Conservation (phyloP, 2,329 filamentous ascomycete species). For the Fusarium pseudoanthophilum region DNA sequence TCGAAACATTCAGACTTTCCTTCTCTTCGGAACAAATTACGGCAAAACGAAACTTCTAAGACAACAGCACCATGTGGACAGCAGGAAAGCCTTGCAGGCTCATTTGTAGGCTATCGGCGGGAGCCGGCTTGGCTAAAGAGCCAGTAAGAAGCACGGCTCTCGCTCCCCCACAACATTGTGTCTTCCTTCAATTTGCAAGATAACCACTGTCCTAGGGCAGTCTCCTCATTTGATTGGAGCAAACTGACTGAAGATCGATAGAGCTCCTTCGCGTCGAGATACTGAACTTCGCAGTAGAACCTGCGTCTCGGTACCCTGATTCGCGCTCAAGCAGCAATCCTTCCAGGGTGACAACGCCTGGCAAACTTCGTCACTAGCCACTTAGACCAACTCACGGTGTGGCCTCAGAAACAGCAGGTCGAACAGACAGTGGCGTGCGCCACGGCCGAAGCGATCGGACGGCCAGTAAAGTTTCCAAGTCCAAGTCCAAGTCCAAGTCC, state of each 20-base stretch:
- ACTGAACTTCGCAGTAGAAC: background rate
- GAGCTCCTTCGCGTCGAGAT: background rate
- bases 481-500: background rate
- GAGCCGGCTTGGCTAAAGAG: constrained; percentile 28
- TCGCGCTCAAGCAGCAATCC: constrained; percentile 3
- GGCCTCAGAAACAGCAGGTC: constrained; percentile 36
- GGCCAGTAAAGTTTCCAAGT: constrained; percentile 34
- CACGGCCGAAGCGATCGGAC: constrained; percentile 40
- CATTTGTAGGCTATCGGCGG: constrained; percentile 32
- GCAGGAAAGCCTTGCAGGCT: background rate
- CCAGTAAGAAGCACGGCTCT: constrained; percentile 17
- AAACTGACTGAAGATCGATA: constrained; percentile 4
- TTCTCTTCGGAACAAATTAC: background rate
- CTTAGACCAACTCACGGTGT: constrained; percentile 25
- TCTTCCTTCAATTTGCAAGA: background rate
- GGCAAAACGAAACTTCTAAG: background rate
- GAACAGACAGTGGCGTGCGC: constrained; percentile 40
- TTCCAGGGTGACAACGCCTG: constrained; percentile 4
- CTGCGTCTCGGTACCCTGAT: background rate
- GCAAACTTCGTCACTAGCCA: constrained; percentile 3
- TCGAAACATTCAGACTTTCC: background rate
- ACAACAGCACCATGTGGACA: constrained; percentile 8
- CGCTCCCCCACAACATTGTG: constrained; percentile 14
- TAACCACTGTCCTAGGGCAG: constrained; percentile 5
- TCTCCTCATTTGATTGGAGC: constrained; percentile 7